Evolutionary conservation across 352 stramenopile species (phyloP).

Genomic region (Pilasporangium apinafurcum): DNA sequence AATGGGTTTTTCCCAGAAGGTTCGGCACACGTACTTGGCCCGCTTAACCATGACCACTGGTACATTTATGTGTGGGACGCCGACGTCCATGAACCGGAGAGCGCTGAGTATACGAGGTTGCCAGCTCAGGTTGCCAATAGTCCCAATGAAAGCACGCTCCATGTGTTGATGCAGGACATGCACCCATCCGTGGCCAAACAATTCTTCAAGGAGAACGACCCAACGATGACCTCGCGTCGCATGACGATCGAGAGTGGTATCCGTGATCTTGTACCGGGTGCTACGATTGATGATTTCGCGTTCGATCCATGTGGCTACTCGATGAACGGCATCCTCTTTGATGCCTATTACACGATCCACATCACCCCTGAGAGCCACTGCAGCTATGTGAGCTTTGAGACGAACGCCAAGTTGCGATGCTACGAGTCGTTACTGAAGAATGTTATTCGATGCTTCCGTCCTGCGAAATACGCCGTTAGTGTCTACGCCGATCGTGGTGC

Average conservation of each 20-base stretch:
- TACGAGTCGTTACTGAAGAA: slow-evolving; percentile 94
- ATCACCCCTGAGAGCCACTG: slow-evolving; percentile 96
- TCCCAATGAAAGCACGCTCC: slow-evolving; percentile 65
- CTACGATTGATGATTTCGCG: slow-evolving; percentile 94
- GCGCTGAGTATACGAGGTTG: not conserved
- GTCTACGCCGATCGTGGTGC: slow-evolving; percentile 92
- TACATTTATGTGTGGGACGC: slow-evolving; percentile 97
- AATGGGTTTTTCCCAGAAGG: slow-evolving; percentile 85
- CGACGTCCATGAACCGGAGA: slow-evolving; percentile 62
- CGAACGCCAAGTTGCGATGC: slow-evolving; percentile 87
- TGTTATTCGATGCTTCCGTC: slow-evolving; percentile 96
- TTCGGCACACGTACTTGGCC: slow-evolving; percentile 85
- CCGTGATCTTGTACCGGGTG: slow-evolving; percentile 91
- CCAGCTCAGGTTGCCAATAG: slow-evolving; percentile 1
- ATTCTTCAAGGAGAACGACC: slow-evolving; percentile 80
- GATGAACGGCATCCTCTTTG: slow-evolving; percentile 99
- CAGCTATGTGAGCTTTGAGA: slow-evolving; percentile 98
- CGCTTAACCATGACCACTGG: slow-evolving; percentile 98
- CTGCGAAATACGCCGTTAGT: slow-evolving; percentile 96
- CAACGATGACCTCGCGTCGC: slow-evolving; percentile 65
- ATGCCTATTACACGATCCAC: slow-evolving; percentile 99
- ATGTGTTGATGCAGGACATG: slow-evolving; percentile 87
- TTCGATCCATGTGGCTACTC: slow-evolving; percentile 99
- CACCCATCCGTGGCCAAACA: slow-evolving; percentile 70
- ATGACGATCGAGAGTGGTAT: slow-evolving; percentile 96